Evolutionary conservation across 768 basidiomycete genomes (phyloP).

Genomic region (Cyclocybe aegerita): DNA sequence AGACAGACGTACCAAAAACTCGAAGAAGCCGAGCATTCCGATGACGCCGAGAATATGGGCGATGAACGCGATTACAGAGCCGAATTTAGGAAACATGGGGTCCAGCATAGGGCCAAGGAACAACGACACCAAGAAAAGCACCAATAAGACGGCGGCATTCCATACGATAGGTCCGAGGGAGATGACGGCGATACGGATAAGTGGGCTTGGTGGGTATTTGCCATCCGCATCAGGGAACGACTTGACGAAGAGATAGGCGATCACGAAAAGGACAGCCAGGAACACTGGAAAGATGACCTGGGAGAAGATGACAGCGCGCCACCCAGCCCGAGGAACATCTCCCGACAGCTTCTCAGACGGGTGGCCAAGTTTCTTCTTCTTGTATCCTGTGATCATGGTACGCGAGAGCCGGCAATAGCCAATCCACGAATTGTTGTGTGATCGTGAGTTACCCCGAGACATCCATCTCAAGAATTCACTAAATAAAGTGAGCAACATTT

Average conservation of each 20-base stretch:
- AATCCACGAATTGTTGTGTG: constrained; percentile 98
- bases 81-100: constrained; percentile 83
- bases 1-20: constrained; percentile 77
- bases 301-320: constrained; percentile 86
- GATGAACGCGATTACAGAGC: constrained; percentile 87
- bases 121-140: constrained; percentile 87
- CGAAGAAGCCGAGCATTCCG: constrained; percentile 93
- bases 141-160: constrained; percentile 86
- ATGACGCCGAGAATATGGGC: constrained; percentile 81
- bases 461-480: constrained; percentile 99
- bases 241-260: constrained; percentile 92
- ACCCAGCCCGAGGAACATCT: constrained; percentile 90
- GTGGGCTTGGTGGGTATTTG: constrained; percentile 70
- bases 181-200: constrained; percentile 92
- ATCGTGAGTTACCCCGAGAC: constrained; percentile 96
- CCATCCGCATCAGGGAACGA: constrained; percentile 71
- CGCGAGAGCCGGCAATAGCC: constrained; percentile 98
- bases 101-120: constrained; percentile 93
- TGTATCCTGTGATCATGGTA: constrained; percentile 99
- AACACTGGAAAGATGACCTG: constrained; percentile 85
- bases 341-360: constrained; percentile 97
- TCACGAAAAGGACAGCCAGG: constrained; percentile 83
- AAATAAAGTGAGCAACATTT: constrained; percentile 15
- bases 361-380: constrained; percentile 95
- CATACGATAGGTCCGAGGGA: constrained; percentile 93